These are phyloP conservation scores for Colletotrichum sp. DNA, from an alignment of 2,329 filamentous ascomycete species.

Conservation along the genomic window DNA sequence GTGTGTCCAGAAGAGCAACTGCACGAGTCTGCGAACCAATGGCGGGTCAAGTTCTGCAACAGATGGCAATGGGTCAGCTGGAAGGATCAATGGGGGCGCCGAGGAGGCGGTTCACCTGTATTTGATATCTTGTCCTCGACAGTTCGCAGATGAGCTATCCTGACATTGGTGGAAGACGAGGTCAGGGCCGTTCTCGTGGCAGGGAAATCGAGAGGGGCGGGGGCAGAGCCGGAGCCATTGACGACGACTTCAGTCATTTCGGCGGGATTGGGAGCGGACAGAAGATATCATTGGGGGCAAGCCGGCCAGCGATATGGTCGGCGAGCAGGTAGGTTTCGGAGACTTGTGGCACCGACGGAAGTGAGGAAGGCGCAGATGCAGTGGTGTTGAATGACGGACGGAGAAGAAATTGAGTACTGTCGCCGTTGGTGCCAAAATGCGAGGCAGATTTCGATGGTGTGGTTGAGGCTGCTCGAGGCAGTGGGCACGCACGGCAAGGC, in stretches of 20 bases:
- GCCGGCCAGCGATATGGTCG: constrained; percentile 8
- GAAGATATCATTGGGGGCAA: constrained; percentile 20
- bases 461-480: neutral
- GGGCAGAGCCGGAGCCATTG: constrained; percentile 35
- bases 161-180: constrained; percentile 65
- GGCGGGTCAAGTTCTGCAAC: constrained; percentile 51
- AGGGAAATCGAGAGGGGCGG: constrained; percentile 53
- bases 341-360: neutral
- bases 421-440: neutral
- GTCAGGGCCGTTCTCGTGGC: constrained; percentile 56
- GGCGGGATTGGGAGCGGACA: constrained; percentile 25
- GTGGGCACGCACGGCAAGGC: neutral
- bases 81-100: neutral
- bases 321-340: neutral
- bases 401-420: neutral
- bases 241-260: constrained; percentile 57
- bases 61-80: constrained; percentile 8
- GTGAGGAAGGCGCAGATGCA: neutral
- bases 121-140: constrained; percentile 63
- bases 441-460: neutral
- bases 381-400: neutral
- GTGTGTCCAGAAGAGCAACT: constrained; percentile 85
- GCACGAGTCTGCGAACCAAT: constrained; percentile 62
- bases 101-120: constrained; percentile 49
- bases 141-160: constrained; percentile 58